Evolutionary conservation across 2,329 filamentous ascomycete species (phyloP).

Genomic region (Blastomyces percursus): DNA sequence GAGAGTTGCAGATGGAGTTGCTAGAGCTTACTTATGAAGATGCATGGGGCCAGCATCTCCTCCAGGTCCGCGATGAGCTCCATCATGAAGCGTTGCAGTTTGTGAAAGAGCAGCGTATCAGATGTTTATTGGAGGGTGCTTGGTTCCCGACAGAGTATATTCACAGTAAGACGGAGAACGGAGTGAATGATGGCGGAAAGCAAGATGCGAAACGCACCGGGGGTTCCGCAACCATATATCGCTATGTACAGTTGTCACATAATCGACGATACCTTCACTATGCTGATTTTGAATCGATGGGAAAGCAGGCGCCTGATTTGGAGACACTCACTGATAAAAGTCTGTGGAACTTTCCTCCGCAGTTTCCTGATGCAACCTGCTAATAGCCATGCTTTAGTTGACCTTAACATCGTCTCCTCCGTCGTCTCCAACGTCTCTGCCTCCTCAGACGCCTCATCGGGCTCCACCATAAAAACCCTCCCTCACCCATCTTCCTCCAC

Average conservation of each 20-base stretch:
- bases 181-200: slow-evolving; percentile 30
- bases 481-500: slow-evolving; percentile 43
- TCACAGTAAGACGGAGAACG: slow-evolving; percentile 41
- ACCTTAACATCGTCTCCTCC: slow-evolving; percentile 76
- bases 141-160: slow-evolving; percentile 58
- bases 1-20: slow-evolving; percentile 86
- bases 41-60: slow-evolving; percentile 82
- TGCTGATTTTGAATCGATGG: slow-evolving; percentile 63
- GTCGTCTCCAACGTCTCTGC: slow-evolving; percentile 87
- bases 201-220: slow-evolving; percentile 29
- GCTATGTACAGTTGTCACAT: slow-evolving; percentile 79
- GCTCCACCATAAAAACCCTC: slow-evolving; percentile 37
- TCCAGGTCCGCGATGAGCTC: slow-evolving; percentile 81
- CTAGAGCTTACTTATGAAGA: slow-evolving; percentile 86
- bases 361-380: not conserved
- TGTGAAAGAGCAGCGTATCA: slow-evolving; percentile 89
- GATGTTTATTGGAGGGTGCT: slow-evolving; percentile 74
- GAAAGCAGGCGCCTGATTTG: slow-evolving; percentile 55
- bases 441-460: slow-evolving; percentile 41
- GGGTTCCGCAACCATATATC: slow-evolving; percentile 50
- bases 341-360: slow-evolving; percentile 24
- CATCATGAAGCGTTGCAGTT: slow-evolving; percentile 88
- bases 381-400: slow-evolving; percentile 41
- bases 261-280: slow-evolving; percentile 87
- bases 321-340: slow-evolving; percentile 65